Evolutionary conservation across 768 basidiomycete species (phyloP).

Genomic region (Favolaschia claudopus): DNA sequence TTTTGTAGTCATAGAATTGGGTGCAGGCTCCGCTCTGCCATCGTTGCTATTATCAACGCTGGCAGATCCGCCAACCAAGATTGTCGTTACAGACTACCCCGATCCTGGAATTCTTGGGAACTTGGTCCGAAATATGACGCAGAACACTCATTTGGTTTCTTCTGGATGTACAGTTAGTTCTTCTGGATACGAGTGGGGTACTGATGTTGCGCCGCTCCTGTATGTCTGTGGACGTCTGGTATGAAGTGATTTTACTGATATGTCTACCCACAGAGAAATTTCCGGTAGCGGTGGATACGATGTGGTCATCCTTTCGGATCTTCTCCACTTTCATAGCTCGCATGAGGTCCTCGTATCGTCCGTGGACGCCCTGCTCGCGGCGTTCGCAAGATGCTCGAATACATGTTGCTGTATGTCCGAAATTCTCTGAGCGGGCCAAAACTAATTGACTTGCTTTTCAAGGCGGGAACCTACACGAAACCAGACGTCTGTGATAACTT

Average conservation of each 20-base stretch:
- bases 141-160: conserved; percentile 50
- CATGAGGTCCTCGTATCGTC: conserved; percentile 65
- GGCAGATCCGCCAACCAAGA: conserved; percentile 52
- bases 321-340: conserved; percentile 71
- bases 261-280: neutral
- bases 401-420: conserved; percentile 59
- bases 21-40: conserved; percentile 72
- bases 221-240: conserved; percentile 37
- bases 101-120: conserved; percentile 67
- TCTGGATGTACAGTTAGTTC: conserved; percentile 51
- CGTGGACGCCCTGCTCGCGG: conserved; percentile 54
- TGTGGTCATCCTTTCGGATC: conserved; percentile 71
- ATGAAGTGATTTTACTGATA: conserved; percentile 1
- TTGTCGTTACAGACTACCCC: conserved; percentile 76
- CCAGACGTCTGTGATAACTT: conserved; percentile 62
- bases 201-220: conserved; percentile 54
- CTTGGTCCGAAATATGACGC: conserved; percentile 59
- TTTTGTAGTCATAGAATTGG: conserved; percentile 70
- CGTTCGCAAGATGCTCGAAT: conserved; percentile 48
- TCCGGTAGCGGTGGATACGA: conserved; percentile 50
- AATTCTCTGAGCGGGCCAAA: neutral
- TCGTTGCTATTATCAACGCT: conserved; percentile 64
- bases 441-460: neutral
- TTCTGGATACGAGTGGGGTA: conserved; percentile 72
- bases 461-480: conserved; percentile 69